Base-by-base conservation (phyloP, 139 green algal species). In the Bryopsis sp. region DNA sequence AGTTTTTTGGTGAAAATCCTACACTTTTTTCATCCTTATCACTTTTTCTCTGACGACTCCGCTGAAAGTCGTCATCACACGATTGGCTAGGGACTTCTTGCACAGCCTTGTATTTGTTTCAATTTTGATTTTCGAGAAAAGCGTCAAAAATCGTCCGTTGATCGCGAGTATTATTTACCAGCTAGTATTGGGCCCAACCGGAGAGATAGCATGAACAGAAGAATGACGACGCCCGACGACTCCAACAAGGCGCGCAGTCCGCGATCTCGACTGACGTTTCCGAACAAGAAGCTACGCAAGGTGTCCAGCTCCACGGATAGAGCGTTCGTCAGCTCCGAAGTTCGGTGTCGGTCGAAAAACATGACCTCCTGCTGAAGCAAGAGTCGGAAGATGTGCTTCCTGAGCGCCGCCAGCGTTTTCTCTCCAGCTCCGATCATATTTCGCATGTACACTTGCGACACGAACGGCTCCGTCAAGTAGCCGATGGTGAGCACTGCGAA, bases 381-480 rank as follows among this genome's bases (percentile, higher is more conserved):
- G 57, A 3, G 43, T 31, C 28, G 11, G 28, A 24, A 39, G 34
- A 47, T 43, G 8, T 39, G 37, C 32, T 4, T 33, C 22, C 60
- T 39, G 36, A 84, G 61, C 15, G 2, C 35, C 0, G 79, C 75
- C 64, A 79, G 67, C 32, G 82, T 63, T 74, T 85, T 91, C 78
- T 96, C 89, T 2, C 82, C 89, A 3, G 78, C 80, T 3, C 65
- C 61, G 28, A 89, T 84, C 2, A 85, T 58, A 57, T 86, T 89
- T 5, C 70, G 63, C 81, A 96, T 92, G 78, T 95, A 96, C 2
- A 96, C 74, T 33, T 78, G 80, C 7, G 81, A 88, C 34, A 95
- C 70, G 57, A 95, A 67, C 15, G 90, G 90, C 80, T 96, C 90
- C 11, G 89, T 35, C 33, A 86, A 75, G 78, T 96, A 96, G 62